Conservation (phyloP, 768 basidiomycete species). For the Leccinum boreale region DNA sequence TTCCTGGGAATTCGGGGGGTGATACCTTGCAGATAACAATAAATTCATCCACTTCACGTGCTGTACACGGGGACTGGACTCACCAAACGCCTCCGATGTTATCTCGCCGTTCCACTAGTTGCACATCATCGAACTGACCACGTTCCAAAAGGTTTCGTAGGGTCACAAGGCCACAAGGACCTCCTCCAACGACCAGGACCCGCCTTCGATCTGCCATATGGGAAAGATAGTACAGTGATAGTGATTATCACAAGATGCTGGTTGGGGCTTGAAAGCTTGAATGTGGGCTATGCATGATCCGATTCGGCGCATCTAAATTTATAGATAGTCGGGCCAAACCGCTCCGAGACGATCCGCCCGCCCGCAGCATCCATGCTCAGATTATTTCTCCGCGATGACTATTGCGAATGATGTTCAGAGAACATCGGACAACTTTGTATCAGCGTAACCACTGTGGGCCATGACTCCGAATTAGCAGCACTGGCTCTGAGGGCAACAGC, state of each 20-base stretch:
- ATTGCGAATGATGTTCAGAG: neutral
- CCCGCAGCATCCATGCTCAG: neutral
- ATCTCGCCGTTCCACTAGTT: constrained; percentile 42
- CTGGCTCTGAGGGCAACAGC: neutral
- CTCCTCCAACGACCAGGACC: constrained; percentile 46
- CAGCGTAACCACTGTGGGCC: neutral
- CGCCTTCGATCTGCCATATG: constrained; percentile 8
- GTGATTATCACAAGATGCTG: neutral
- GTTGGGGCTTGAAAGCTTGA: neutral
- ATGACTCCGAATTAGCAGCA: neutral
- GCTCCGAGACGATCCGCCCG: neutral
- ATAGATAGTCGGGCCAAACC: neutral
- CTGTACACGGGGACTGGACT: constrained; percentile 4
- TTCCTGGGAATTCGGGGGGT: neutral
- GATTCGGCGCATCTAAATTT: neutral
- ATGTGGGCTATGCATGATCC: neutral
- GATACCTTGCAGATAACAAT: constrained; percentile 11
- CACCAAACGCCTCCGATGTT: constrained; percentile 54
- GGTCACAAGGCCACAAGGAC: constrained; percentile 45
- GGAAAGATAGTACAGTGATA: neutral
- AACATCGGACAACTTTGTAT: neutral
- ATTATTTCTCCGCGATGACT: neutral
- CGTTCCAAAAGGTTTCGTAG: constrained; percentile 46
- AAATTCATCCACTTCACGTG: neutral
- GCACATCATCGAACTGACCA: constrained; percentile 41